phyloP scores from a whole-genome alignment of 1,284 basidiomycete genomes.

The Pseudozyma tsukubaensis region DNA sequence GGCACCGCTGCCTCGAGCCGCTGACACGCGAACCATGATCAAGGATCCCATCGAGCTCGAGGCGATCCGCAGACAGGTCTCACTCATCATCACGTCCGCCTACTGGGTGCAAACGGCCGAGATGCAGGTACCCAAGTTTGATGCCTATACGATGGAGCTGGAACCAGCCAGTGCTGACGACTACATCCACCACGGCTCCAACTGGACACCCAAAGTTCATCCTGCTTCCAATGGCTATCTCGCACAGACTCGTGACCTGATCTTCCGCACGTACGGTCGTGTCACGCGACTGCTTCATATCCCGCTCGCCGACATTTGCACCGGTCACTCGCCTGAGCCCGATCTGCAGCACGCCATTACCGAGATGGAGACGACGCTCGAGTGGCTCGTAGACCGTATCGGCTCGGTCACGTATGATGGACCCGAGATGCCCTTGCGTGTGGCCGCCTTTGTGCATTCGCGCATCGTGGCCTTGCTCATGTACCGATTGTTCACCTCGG shows the following conservation, averaged over 20 bases:
- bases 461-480: constrained; percentile 45
- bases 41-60: constrained; percentile 51
- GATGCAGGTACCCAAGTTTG: constrained; percentile 50
- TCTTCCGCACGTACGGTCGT: constrained; percentile 50
- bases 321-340: constrained; percentile 50
- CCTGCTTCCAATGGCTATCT: constrained; percentile 43
- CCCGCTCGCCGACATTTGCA: constrained; percentile 51
- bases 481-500: constrained; percentile 50
- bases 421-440: constrained; percentile 50
- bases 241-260: constrained; percentile 44
- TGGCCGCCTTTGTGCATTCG: constrained; percentile 49
- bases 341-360: constrained; percentile 55
- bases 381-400: constrained; percentile 45
- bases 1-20: constrained; percentile 42
- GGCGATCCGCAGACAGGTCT: constrained; percentile 34
- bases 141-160: constrained; percentile 46
- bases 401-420: constrained; percentile 43
- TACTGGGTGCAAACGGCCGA: constrained; percentile 53
- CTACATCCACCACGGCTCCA: constrained; percentile 53
- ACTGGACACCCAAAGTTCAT: constrained; percentile 51
- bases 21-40: constrained; percentile 39
- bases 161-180: constrained; percentile 47
- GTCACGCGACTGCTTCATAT: constrained; percentile 54
- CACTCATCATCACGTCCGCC: constrained; percentile 36
- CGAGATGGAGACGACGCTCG: constrained; percentile 52